Evolutionary conservation across 2,329 filamentous ascomycete genomes (phyloP), one percentile per base, ranked within the genome.

Genomic region (Setomelanomma holmii): DNA sequence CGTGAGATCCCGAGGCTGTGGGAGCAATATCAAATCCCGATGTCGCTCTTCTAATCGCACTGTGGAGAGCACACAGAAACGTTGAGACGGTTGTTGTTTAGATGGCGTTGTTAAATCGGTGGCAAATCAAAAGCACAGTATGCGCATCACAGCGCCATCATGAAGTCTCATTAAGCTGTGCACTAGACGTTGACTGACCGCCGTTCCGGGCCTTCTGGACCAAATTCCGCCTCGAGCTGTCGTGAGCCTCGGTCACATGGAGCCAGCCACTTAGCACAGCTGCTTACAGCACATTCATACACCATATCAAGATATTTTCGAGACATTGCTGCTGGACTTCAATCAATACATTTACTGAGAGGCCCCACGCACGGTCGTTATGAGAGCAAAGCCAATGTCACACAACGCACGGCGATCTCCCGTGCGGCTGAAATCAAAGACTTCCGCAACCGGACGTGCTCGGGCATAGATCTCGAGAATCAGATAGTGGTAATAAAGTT

Each of bases 391-490:
- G 14, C 35, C 49, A 58, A 46, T 52, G 49, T 53, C 33, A 42
- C 43, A 55, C 52, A 30, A 44, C 50, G 19, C 41, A 24, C 33
- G 60, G 40, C 58, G 45, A 66, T 66, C 63, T 64, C 61, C 64
- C 59, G 58, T 55, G 51, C 41, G 46, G 53, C 56, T 47, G 43
- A 45, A 42, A 17, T 45, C 43, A 17, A 48, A 40, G 27, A 36
- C 45, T 41, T 33, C 51, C 41, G 47, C 51, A 51, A 40, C 53
- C 52, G 56, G 45, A 47, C n/a, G 23, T 41, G 36, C 43, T 55
- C 53, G 51, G 51, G 16, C 36, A 39, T 8, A 27, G 16, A 23
- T 19, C 22, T 12, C 27, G 27, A n/a, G n/a, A n/a, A n/a, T n/a
- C n/a, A n/a, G n/a, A n/a, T n/a, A n/a, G n/a, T n/a, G n/a, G n/a